phyloP scores from a whole-genome alignment of 305 asterid genomes.

The Plantago coronopus region DNA sequence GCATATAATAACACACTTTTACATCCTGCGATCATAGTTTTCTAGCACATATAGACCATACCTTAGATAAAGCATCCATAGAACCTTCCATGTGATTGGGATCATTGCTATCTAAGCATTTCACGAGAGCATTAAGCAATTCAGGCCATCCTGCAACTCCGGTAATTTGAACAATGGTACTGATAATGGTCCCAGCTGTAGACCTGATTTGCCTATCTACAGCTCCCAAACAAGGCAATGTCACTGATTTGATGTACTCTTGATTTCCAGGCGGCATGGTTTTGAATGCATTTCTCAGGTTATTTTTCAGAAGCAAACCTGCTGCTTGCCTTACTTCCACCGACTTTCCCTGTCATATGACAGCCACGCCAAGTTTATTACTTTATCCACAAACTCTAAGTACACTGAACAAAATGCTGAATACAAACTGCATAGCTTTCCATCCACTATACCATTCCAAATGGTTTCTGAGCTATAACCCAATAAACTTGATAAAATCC shows the following conservation, averaged over 20 bases:
- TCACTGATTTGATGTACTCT: constrained; percentile 68
- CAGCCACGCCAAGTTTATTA: too few species aligned
- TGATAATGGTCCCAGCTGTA: constrained; percentile 88
- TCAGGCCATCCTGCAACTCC: constrained; percentile 94
- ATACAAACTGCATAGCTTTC: too few species aligned
- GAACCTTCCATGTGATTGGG: constrained; percentile 95
- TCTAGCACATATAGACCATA: constrained; percentile 20
- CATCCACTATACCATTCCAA: too few species aligned
- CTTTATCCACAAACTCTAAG: too few species aligned
- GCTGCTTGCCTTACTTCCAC: constrained; percentile 97
- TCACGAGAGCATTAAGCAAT: constrained; percentile 72
- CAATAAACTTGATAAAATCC: too few species aligned
- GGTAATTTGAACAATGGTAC: constrained; percentile 80
- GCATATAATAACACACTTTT: constrained; percentile 8
- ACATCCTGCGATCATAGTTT: too few species aligned
- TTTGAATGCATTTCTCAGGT: constrained; percentile 52
- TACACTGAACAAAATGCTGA: too few species aligned
- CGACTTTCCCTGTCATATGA: constrained; percentile 58
- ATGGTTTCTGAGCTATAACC: too few species aligned
- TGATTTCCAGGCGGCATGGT: constrained; percentile 67
- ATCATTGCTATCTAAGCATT: constrained; percentile 90
- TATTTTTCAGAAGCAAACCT: constrained; percentile 89
- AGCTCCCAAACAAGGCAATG: constrained; percentile 86
- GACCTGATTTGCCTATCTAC: constrained; percentile 85
- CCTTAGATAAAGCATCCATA: constrained; percentile 99